phyloP scores from a whole-genome alignment of 2,329 filamentous ascomycete genomes.

The Aspergillus sp. region DNA sequence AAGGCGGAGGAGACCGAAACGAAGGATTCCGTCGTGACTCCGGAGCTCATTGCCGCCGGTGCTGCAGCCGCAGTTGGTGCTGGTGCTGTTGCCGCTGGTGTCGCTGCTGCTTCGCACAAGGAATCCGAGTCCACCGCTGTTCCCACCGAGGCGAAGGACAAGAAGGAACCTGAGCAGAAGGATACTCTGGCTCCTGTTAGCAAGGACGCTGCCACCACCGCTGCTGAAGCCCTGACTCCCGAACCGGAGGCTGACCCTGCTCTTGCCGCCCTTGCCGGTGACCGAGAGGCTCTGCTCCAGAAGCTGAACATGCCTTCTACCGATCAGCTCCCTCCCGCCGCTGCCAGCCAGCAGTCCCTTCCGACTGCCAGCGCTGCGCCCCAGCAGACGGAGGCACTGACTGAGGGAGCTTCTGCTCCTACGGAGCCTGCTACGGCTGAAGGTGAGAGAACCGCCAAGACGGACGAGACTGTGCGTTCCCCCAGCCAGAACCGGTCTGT shows the following conservation, averaged over 20 bases:
- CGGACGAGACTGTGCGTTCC: slow-evolving; percentile 28
- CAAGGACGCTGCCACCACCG: slow-evolving; percentile 13
- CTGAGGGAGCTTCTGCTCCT: slow-evolving; percentile 3
- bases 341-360: slow-evolving; percentile 8
- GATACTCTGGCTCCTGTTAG: neutral
- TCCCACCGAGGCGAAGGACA: slow-evolving; percentile 15
- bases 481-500: slow-evolving; percentile 38
- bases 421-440: slow-evolving; percentile 2
- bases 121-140: slow-evolving; percentile 9
- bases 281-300: slow-evolving; percentile 31
- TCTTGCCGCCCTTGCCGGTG: slow-evolving; percentile 29
- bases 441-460: slow-evolving; percentile 9
- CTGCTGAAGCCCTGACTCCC: slow-evolving; percentile 22
- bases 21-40: slow-evolving; percentile 19
- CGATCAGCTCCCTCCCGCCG: slow-evolving; percentile 49
- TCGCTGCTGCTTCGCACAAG: slow-evolving; percentile 12
- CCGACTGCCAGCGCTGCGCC: neutral
- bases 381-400: slow-evolving; percentile 8
- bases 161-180: slow-evolving; percentile 2
- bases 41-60: slow-evolving; percentile 26
- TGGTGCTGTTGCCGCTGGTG: slow-evolving; percentile 19
- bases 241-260: slow-evolving; percentile 31
- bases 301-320: slow-evolving; percentile 31
- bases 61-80: slow-evolving; percentile 23
- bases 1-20: slow-evolving; percentile 9